A percentile compares a stretch with the other conserved stretches of the same genome.
These are phyloP conservation scores for Antitrichia curtipendula DNA, from an alignment of 225 moss, liverwort and hornwort species.

Conservation along the genomic window DNA sequence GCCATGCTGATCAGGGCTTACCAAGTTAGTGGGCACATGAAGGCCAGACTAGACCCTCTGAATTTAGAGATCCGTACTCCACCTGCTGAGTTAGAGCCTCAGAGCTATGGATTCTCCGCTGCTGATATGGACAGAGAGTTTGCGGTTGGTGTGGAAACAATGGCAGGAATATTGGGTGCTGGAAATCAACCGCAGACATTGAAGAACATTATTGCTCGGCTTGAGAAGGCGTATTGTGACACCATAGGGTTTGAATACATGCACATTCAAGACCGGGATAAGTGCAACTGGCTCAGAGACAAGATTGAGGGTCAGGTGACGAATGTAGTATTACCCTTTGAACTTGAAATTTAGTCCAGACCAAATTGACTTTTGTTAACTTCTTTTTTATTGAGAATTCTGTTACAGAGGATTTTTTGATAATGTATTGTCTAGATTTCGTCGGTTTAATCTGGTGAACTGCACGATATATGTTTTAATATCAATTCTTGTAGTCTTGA, in stretches of 20 bases:
- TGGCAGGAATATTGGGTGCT: slow-evolving; percentile 67
- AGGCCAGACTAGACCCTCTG: slow-evolving; percentile 73
- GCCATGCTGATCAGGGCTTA: slow-evolving; percentile 79
- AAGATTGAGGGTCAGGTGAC: slow-evolving; percentile 72
- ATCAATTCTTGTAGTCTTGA: background rate
- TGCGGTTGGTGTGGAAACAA: slow-evolving; percentile 78
- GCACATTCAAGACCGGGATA: slow-evolving; percentile 84
- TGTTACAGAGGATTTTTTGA: background rate
- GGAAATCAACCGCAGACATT: slow-evolving; percentile 68
- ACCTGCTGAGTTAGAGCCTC: slow-evolving; percentile 69
- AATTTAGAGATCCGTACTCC: slow-evolving; percentile 51
- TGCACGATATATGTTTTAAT: background rate
- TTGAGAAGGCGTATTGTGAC: slow-evolving; percentile 77
- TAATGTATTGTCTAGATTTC: background rate
- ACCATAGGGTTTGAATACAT: slow-evolving; percentile 92
- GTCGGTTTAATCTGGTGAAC: background rate
- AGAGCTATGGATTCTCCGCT: slow-evolving; percentile 76
- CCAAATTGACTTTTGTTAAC: background rate
- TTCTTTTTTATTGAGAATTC: background rate
- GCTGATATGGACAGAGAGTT: slow-evolving; percentile 81
- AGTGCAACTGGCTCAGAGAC: slow-evolving; percentile 92
- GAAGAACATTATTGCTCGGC: slow-evolving; percentile 48
- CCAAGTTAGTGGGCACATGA: slow-evolving; percentile 90
- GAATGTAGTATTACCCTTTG: background rate
- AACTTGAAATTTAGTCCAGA: background rate